A percentile compares a stretch with the other conserved stretches of the same genome.
Evolutionary conservation across 2,329 filamentous ascomycete species (phyloP).

Genomic region (Geosmithia morbida): DNA sequence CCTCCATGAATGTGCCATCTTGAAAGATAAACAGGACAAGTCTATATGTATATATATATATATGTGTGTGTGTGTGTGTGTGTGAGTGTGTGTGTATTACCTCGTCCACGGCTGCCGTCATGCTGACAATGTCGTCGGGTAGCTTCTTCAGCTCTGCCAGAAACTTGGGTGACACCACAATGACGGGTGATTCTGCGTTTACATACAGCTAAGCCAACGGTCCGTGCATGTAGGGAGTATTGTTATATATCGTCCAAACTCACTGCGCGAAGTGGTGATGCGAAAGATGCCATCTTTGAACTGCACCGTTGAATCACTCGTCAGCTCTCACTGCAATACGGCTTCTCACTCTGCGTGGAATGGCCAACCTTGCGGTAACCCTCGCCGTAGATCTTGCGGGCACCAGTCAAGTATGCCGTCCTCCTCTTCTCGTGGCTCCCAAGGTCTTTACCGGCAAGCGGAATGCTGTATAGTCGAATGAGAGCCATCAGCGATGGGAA

Average conservation of each 20-base stretch:
- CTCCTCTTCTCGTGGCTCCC: conserved; percentile 2
- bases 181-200: not conserved
- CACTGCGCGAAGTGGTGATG: conserved; percentile 3
- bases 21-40: not conserved
- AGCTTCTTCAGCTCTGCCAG: conserved; percentile 5
- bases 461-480: not conserved
- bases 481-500: too few species aligned
- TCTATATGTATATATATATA: too few species aligned
- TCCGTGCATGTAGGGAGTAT: not conserved
- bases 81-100: conserved; percentile 1
- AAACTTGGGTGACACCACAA: conserved; percentile 2
- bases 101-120: conserved; percentile 4
- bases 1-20: too few species aligned
- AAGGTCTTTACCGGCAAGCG: conserved; percentile 1
- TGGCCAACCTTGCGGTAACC: conserved; percentile 2
- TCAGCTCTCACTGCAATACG: not conserved
- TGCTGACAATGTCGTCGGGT: conserved; percentile 5
- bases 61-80: too few species aligned
- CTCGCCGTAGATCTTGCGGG: conserved; percentile 2
- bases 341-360: not conserved
- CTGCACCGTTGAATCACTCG: not conserved
- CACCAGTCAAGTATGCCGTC: conserved; percentile 1
- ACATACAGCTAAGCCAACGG: not conserved
- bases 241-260: not conserved
- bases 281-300: conserved; percentile 3